A percentile compares a stretch with the other conserved stretches of the same genome.
Evolutionary conservation across 345 rosid genomes (phyloP).

Genomic region (Stellera chamaejasme): DNA sequence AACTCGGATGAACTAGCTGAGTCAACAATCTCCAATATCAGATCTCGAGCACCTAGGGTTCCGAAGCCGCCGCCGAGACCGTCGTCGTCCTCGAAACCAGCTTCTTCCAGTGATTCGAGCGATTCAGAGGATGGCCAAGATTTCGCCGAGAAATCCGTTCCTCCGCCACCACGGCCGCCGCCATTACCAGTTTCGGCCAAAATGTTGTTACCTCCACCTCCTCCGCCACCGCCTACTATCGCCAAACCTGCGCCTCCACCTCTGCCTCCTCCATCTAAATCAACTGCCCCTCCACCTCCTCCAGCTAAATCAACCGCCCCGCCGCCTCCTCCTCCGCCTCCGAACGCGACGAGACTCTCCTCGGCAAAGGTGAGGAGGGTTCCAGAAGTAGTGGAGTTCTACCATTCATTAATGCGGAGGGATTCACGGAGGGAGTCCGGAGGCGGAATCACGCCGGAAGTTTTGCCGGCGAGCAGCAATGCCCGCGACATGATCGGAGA

Average conservation of each 20-base stretch:
- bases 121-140: conserved; percentile 22
- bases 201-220: conserved; percentile 15
- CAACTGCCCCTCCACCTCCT: conserved; percentile 30
- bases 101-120: conserved; percentile 7
- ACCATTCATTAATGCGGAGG: conserved; percentile 90
- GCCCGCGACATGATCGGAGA: conserved; percentile 98
- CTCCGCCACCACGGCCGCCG: conserved; percentile 36
- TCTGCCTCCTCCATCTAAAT: conserved; percentile 22
- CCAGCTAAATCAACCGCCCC: conserved; percentile 24
- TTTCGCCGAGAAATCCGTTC: conserved; percentile 16
- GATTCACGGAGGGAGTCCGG: conserved; percentile 72
- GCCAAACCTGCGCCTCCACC: conserved; percentile 19
- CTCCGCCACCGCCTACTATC: conserved; percentile 8
- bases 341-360: conserved; percentile 29
- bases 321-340: conserved; percentile 78
- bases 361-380: conserved; percentile 74
- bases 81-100: conserved; percentile 15
- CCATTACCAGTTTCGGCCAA: conserved; percentile 14
- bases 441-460: conserved; percentile 33
- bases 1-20: conserved; percentile 69
- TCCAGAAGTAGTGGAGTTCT: conserved; percentile 97
- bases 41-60: conserved; percentile 73
- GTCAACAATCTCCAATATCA: conserved; percentile 40
- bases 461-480: conserved; percentile 36
- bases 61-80: conserved; percentile 93